These are phyloP conservation scores for Jacaranda copaia DNA, from an alignment of 257 asterid species.

Conservation along the genomic window DNA sequence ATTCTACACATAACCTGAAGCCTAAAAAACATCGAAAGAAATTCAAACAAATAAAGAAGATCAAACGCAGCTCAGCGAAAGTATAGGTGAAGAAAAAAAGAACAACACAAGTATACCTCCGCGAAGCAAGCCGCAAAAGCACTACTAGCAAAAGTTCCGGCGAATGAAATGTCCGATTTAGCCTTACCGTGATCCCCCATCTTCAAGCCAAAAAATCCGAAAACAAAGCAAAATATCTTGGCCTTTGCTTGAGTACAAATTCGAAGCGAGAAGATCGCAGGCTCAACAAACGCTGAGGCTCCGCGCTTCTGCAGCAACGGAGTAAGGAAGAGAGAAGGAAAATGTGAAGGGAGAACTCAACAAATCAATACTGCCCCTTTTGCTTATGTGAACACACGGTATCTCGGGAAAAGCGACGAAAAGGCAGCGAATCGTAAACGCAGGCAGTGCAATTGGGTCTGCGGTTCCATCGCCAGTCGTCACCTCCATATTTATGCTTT, in stretches of 20 bases:
- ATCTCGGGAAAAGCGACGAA: constrained; percentile 56
- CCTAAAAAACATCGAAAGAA: constrained; percentile 10
- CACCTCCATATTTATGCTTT: constrained; percentile 40
- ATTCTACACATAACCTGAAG: not conserved
- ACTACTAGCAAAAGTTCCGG: constrained; percentile 84
- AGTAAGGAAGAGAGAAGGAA: not conserved
- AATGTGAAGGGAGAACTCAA: constrained; percentile 6
- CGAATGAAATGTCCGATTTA: constrained; percentile 81
- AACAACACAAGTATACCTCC: constrained; percentile 56
- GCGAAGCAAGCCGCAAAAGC: constrained; percentile 98
- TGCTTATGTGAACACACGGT: constrained; percentile 26
- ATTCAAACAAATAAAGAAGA: not conserved
- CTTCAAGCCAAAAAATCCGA: not conserved
- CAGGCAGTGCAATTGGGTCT: constrained; percentile 37
- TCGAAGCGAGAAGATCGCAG: constrained; percentile 6
- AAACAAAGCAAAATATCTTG: constrained; percentile 1
- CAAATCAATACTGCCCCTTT: constrained; percentile 24
- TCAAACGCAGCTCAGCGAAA: constrained; percentile 7
- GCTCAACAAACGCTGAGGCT: not conserved
- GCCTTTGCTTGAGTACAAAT: not conserved
- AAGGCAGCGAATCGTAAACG: constrained; percentile 37
- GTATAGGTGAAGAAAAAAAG: not conserved
- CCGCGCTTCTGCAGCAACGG: not conserved
- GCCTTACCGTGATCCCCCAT: constrained; percentile 77
- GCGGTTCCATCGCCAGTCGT: constrained; percentile 37